A percentile compares a stretch with the other conserved stretches of the same genome.
phyloP scores from a whole-genome alignment of 257 asterid genomes.

The Nicotiana tabacum region DNA sequence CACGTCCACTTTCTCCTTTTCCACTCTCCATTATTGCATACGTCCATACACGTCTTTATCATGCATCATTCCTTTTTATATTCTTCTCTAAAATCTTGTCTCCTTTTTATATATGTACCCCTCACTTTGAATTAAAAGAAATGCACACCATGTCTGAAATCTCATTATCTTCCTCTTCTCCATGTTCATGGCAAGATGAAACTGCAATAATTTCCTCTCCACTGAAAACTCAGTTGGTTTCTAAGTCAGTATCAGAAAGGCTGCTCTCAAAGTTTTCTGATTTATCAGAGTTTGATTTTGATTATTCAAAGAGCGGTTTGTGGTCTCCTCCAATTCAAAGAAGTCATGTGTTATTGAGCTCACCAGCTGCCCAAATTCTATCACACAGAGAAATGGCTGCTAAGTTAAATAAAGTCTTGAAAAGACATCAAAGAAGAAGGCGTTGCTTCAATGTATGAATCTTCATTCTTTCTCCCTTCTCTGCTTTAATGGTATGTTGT shows the following conservation, averaged over 20 bases:
- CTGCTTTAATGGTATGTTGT: neutral
- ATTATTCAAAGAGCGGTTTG: slow-evolving; percentile 56
- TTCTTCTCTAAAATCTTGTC: neutral
- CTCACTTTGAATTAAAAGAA: neutral
- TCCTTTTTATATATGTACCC: neutral
- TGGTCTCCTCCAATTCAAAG: slow-evolving; percentile 90
- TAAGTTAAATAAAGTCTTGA: slow-evolving; percentile 41
- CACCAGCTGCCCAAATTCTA: slow-evolving; percentile 42
- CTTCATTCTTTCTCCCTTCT: neutral
- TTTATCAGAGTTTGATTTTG: slow-evolving; percentile 65
- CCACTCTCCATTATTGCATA: slow-evolving; percentile 33
- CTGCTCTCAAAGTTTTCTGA: slow-evolving; percentile 61
- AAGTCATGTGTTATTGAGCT: slow-evolving; percentile 38
- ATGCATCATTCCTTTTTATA: slow-evolving; percentile 4
- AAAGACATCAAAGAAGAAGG: slow-evolving; percentile 33
- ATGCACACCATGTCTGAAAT: slow-evolving; percentile 50
- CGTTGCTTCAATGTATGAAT: slow-evolving; percentile 54
- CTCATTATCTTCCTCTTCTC: slow-evolving; percentile 32
- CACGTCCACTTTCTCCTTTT: slow-evolving; percentile 21
- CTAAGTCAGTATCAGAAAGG: slow-evolving; percentile 62
- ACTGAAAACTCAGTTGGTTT: slow-evolving; percentile 52
- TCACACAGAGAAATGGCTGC: slow-evolving; percentile 40
- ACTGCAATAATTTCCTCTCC: slow-evolving; percentile 2
- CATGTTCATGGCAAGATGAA: slow-evolving; percentile 1
- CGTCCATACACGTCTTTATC: slow-evolving; percentile 45